Base-by-base conservation (phyloP, 306 rosid genomes). In the Pyrus bretschneideri region DNA sequence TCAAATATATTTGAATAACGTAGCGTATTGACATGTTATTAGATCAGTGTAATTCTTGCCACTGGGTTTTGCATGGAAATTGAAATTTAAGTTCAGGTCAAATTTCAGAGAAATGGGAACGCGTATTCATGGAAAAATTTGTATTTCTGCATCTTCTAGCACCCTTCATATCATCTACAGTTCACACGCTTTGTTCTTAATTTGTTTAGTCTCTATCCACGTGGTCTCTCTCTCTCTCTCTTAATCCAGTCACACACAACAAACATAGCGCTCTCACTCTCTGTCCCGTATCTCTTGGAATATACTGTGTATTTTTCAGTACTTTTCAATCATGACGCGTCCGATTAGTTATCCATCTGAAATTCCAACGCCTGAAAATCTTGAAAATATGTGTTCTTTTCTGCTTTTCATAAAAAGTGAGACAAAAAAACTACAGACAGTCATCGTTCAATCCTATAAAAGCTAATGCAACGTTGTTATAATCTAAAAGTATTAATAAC, bases 251-350 rank as follows among this genome's bases (percentile, higher is more conserved):
- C 68, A 19, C 25, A 3, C 44, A 22, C 23, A n/a, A 22, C 27
- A 11, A 0, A 59, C 14, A 1, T 0, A 4, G 7, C 1, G 25
- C 15, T 4, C 18, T 59, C 18, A 14, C 64, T 15, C 2, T 3
- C 52, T 42, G 17, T 46, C 44, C 17, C 9, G 31, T 9, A 6
- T 75, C 74, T 65, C 59, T 72, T 44, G 51, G 46, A 61, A 27
- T 18, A 6, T 63, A 61, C 6, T 2, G 33, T 57, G 55, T 13
- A 14, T 49, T 44, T 42, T 29, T 12, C 15, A 22, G 71, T 83
- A 72, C 55, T 61, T 74, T 81, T 35, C 80, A 76, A 61, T 65
- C 69, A 65, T 38, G n/a, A 86, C 88, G 82, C 83, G 86, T 30
- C 61, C 33, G 54, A 40, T 67, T 25, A 23, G 21, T 22, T 31